Evolutionary conservation across 2,329 filamentous ascomycete species (phyloP).

Genomic region (Paraphoma sp.): DNA sequence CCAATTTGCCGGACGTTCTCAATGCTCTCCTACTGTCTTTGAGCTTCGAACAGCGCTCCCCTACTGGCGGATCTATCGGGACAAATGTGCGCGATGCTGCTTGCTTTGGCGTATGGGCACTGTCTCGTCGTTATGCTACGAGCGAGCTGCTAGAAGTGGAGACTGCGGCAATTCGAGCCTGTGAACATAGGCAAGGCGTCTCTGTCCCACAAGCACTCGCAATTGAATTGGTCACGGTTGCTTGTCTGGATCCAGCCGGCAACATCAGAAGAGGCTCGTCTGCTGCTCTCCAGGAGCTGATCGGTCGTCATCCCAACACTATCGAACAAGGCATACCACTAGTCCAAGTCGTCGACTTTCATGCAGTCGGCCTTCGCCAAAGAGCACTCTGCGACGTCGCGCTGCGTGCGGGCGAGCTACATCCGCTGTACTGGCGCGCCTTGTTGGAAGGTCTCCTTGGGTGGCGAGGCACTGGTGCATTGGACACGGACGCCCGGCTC

Average conservation of each 20-base stretch:
- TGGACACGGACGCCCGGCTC: slow-evolving; percentile 75
- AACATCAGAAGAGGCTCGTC: slow-evolving; percentile 94
- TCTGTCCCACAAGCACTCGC: slow-evolving; percentile 77
- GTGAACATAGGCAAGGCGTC: slow-evolving; percentile 47
- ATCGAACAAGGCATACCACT: slow-evolving; percentile 82
- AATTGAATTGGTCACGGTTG: slow-evolving; percentile 79
- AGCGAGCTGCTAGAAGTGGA: slow-evolving; percentile 73
- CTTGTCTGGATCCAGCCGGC: slow-evolving; percentile 85
- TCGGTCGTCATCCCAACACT: slow-evolving; percentile 89
- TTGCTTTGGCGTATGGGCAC: slow-evolving; percentile 94
- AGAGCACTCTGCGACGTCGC: slow-evolving; percentile 82
- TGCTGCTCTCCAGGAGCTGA: slow-evolving; percentile 90
- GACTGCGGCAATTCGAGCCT: slow-evolving; percentile 51
- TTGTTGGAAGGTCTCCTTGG: slow-evolving; percentile 74
- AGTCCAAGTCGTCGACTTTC: slow-evolving; percentile 91
- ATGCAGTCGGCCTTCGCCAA: slow-evolving; percentile 85
- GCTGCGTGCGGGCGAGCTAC: slow-evolving; percentile 70
- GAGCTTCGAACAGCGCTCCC: slow-evolving; percentile 85
- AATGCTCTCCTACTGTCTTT: slow-evolving; percentile 79
- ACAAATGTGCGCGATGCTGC: slow-evolving; percentile 93
- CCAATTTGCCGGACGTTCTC: slow-evolving; percentile 75
- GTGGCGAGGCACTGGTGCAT: slow-evolving; percentile 88
- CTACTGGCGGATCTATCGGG: slow-evolving; percentile 84
- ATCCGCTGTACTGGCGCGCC: slow-evolving; percentile 68
- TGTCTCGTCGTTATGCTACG: slow-evolving; percentile 86